Base-by-base conservation (phyloP, 371 early-diverging fungal species). In the Phascolomyces articulosus region DNA sequence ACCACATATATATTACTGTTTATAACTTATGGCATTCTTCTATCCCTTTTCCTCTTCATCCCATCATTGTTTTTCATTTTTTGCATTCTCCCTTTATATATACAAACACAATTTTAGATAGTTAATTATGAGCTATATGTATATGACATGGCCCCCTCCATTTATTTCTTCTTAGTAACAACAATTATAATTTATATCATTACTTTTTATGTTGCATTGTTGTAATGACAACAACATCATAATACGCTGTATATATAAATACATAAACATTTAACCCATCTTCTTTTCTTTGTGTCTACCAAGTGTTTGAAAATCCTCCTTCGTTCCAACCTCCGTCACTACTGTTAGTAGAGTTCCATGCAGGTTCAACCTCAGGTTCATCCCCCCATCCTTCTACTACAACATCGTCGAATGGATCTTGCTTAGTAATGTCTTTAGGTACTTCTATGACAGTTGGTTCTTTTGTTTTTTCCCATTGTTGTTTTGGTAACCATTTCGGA, bases 391-490 rank as follows among this genome's bases (percentile, higher is more conserved):
- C 47, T 20, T 47, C 47, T 16, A n/a, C 47, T 13, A n/a, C 47
- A 20, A n/a, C 47, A 16, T 47, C 16, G 1, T n/a, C 47, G 16
- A 47, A 16, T 2, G 6, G 6, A n/a, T 47, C 47, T 47, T 47
- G 47, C 16, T 47, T 16, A 34, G 6, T 34, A 6, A 13, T 16
- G 8, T 47, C 47, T 16, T 20, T 16, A 47, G 47, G 47, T n/a
- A 9, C 24, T 29, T 34, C 40, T 15, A 64, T 58, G 8, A 13
- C 34, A 21, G 38, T 49, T 21, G 40, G 38, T 23, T 58, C 59
- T 24, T 20, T 27, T 7, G 54, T 15, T 27, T 58, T 57, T n/a
- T 16, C 18, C 65, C 65, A 64, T 38, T 64, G 59, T 34, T 56
- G 29, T 8, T 26, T 40, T 13, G 51, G 20, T 9, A 48, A 40